Evolutionary conservation across 257 asterid genomes (phyloP), one percentile per base, ranked within the genome.

Genomic region (Lycium barbarum): DNA sequence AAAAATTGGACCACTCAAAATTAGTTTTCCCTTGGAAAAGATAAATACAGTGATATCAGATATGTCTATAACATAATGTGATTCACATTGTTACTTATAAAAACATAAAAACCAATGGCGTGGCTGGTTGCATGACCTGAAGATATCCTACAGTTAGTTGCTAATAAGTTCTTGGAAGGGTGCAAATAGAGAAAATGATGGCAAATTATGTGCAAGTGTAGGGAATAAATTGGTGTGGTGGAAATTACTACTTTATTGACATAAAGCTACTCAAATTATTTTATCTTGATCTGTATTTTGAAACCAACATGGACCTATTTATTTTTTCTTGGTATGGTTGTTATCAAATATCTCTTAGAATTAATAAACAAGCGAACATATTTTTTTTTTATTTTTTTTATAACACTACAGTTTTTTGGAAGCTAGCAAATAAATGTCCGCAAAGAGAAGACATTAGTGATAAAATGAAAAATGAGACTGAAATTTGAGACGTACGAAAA

Each of bases 1-100:
- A 87, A n/a, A 81, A 63, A 10, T 9, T 1, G 66, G 40, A 26
- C 85, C 76, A 81, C 84, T 59, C 73, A 35, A 71, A 36, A 54
- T 54, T 54, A 54, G 6, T 1, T 26, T 26, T 1, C 5, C 45
- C 45, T 40, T 3, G 6, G 5, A 40, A 40, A 40, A 40, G 4
- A 6, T 5, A 40, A 3, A 40, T 40, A 40, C 45, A 40, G 6
- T 40, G 45, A 40, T 51, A n/a, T n/a, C n/a, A n/a, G n/a, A n/a
- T n/a, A 51, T 51, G 57, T 51, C 5, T 51, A 12, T 51, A 0
- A 9, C 57, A 51, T 51, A 9, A 13, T 51, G 33, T 26, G 33
- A 26, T 26, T 26, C 33, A 26, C 33, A 26, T 26, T 26, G 33
- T 26, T 26, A 26, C 33, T 26, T 26, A 26, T 26, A 26, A 26